Base-by-base conservation (phyloP, 192 early-diverging fungal genomes). In the Umbelopsis sp. region DNA sequence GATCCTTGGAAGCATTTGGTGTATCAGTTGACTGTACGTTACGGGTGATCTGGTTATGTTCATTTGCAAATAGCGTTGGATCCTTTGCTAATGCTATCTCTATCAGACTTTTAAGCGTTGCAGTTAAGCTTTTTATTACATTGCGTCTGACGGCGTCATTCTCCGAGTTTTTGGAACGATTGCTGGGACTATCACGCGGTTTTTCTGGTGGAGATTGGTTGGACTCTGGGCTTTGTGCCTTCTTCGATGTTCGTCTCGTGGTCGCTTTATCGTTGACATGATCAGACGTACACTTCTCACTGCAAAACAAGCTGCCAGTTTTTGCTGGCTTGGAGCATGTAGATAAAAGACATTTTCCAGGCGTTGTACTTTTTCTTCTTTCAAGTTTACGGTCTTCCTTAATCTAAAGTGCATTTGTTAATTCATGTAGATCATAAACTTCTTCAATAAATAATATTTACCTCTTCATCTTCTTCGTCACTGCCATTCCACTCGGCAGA, bases 111-210 rank as follows among this genome's bases (percentile, higher is more conserved):
- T 56, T 76, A 26, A 86, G 31, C 16, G 74, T 77, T 12, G 74
- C 71, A 20, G 77, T 76, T 49, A 86, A 54, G 25, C 77, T 82
- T 66, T 84, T 86, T 16, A 82, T 69, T 0, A 82, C 85, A 29
- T 82, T 84, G n/a, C 72, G 76, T 4, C 85, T 79, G 3, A 86
- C 65, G 14, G 81, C 81, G 25, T 86, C 80, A 52, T 77, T 70
- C 41, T 80, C 31, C 24, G 52, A 26, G 6, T 17, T 21, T 59
- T 45, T 71, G 43, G 54, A 24, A 22, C 24, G 51, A 9, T 24
- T 44, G 25, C 41, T 62, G 6, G 50, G 14, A 34, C 31, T 52
- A 53, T 29, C n/a, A 22, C 21, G 69, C 29, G 45, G 66, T 71
- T 54, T 71, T 41, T 11, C 70, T 54, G 16, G 34, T 43, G 67